Evolutionary conservation across 495 filamentous ascomycete genomes (phyloP).

Genomic region (Bombardia bombarda): DNA sequence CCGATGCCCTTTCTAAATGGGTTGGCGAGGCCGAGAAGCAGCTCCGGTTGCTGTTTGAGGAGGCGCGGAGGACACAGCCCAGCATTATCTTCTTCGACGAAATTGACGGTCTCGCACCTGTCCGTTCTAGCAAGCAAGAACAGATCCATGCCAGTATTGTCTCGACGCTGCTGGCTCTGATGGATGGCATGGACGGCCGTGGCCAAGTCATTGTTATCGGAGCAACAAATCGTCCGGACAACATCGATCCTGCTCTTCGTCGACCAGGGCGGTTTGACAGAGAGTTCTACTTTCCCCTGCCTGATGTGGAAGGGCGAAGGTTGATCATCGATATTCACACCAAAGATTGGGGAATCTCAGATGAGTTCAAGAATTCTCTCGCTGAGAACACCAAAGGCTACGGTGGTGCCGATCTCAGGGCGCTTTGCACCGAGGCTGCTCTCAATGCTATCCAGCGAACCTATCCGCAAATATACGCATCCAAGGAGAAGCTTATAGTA

Average conservation of each 20-base stretch:
- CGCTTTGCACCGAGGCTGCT: conserved; percentile 94
- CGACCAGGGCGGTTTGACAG: conserved; percentile 92
- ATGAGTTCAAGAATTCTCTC: conserved; percentile 71
- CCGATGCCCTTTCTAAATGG: conserved; percentile 96
- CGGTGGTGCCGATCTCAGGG: conserved; percentile 88
- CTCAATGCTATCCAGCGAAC: conserved; percentile 94
- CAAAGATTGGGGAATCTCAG: conserved; percentile 78
- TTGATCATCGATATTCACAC: conserved; percentile 94
- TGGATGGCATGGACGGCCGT: conserved; percentile 99
- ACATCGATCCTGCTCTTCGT: conserved; percentile 89
- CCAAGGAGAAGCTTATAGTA: conserved; percentile 82
- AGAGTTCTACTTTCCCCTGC: conserved; percentile 96
- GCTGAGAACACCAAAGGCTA: conserved; percentile 91
- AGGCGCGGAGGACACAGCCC: conserved; percentile 87
- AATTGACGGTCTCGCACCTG: conserved; percentile 92
- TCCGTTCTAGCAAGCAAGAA: conserved; percentile 93
- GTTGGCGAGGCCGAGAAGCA: conserved; percentile 97
- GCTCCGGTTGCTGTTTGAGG: conserved; percentile 86
- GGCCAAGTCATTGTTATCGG: conserved; percentile 98
- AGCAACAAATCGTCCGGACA: conserved; percentile 94
- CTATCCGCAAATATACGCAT: conserved; percentile 93
- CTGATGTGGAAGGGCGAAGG: conserved; percentile 66
- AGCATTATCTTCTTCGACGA: conserved; percentile 99
- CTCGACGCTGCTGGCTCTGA: conserved; percentile 85
- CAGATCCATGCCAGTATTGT: conserved; percentile 98